These are phyloP conservation scores for Phycomyces blakesleeanus DNA, from an alignment of 192 early-diverging fungal species.

Conservation along the genomic window DNA sequence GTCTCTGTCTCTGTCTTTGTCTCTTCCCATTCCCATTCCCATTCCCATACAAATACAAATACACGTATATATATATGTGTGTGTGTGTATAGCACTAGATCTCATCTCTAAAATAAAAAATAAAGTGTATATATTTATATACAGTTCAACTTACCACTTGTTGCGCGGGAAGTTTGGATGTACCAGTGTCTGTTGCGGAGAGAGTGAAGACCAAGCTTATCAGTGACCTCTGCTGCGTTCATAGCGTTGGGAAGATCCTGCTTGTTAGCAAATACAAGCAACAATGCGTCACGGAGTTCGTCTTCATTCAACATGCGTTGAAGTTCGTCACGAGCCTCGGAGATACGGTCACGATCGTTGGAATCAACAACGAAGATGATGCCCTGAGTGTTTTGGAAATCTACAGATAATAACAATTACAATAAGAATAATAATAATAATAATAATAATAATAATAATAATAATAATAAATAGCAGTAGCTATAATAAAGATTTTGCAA, in stretches of 20 bases:
- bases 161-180: conserved; percentile 85
- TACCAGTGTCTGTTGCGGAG: conserved; percentile 85
- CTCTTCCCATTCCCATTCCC: too few species aligned
- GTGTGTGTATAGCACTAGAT: too few species aligned
- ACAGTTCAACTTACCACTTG: conserved; percentile 54
- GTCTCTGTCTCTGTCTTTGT: too few species aligned
- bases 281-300: conserved; percentile 85
- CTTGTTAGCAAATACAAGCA: conserved; percentile 98
- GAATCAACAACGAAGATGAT: conserved; percentile 98
- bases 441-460: background rate
- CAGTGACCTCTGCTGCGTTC: conserved; percentile 89
- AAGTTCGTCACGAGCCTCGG: conserved; percentile 91
- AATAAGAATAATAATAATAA: background rate
- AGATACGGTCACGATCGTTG: conserved; percentile 92
- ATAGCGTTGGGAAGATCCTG: conserved; percentile 98
- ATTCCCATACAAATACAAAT: too few species aligned
- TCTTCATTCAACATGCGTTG: conserved; percentile 95
- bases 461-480: background rate
- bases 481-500: background rate
- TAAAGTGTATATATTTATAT: too few species aligned
- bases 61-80: too few species aligned
- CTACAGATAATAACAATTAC: conserved; percentile 34
- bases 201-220: conserved; percentile 85
- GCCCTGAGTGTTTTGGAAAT: conserved; percentile 96
- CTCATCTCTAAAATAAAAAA: too few species aligned